Base-by-base conservation (phyloP, 2,329 filamentous ascomycete species). In the Microcyclospora tardicrescens region DNA sequence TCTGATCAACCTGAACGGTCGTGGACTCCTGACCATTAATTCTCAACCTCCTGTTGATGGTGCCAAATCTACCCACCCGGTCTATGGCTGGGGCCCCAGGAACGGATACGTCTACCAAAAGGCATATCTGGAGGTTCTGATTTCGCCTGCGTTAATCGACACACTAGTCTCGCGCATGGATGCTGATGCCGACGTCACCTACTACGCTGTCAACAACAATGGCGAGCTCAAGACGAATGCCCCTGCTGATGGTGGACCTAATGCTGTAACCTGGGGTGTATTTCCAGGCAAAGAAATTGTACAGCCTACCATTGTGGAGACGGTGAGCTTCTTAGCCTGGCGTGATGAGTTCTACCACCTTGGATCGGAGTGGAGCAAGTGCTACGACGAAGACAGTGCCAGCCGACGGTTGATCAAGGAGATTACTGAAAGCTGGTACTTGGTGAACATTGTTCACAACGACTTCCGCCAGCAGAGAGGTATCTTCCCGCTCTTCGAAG, bases 291-390 rank as follows among this genome's bases (percentile, higher is more conserved):
- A 96, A 61, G 91, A 98, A 63, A 95, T 98, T 57, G 87, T 98
- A n/a, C 91, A 98, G 62, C 91, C 91, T 11, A 98, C 91, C n/a
- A 95, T 98, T 53, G 91, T 98, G 37, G 91, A 98, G 66, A 93
- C 84, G 13, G 81, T 98, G 59, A 93, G 84, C 60, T 98, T 98
- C 73, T 69, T 98, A 38, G 91, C 91, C 2, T 98, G 91, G 91
- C 93, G 93, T 64, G 91, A 98, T 51, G 91, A 98, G 63, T 93
- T 93, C 12, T 98, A 86, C 69, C 77, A 84, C 44, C 73, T 98
- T 9, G 91, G 91, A 39, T 73, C 81, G 41, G 87, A 98, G 57
- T 98, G 91, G 91, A 84, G 84, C 15, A 84, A 84, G 54, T 98
- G 91, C 59, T 85, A 93, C 57, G 76, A 86, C 29, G 70, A 79